phyloP scores from a whole-genome alignment of 768 basidiomycete species.

The Tubosaeta sp. region DNA sequence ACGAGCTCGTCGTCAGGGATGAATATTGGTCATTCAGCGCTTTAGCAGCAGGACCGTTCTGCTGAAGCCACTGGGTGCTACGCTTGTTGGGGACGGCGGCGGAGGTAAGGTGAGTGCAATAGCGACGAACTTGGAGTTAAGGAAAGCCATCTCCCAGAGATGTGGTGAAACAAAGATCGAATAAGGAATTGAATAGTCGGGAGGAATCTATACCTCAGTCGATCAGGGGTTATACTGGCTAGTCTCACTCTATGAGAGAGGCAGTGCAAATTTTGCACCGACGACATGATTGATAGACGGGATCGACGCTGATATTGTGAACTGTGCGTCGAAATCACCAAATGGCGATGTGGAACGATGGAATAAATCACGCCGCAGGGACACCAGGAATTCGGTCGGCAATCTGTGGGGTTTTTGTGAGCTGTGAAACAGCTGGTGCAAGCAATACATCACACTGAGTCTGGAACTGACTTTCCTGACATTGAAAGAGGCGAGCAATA shows the following conservation, averaged over 20 bases:
- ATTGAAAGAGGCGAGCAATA: too few species aligned
- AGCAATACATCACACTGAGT: too few species aligned
- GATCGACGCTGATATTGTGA: too few species aligned
- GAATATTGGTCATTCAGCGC: not conserved
- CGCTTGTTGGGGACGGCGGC: not conserved
- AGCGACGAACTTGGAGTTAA: not conserved
- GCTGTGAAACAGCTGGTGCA: too few species aligned
- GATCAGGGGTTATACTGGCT: not conserved
- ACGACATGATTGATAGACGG: too few species aligned
- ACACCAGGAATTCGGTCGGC: too few species aligned
- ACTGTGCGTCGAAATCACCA: too few species aligned
- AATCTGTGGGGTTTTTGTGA: too few species aligned
- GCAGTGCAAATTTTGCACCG: not conserved
- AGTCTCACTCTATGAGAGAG: not conserved
- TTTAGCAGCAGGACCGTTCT: not conserved
- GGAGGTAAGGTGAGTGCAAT: not conserved
- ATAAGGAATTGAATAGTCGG: not conserved
- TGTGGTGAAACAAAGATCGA: not conserved
- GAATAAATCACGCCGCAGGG: too few species aligned
- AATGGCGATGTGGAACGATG: too few species aligned
- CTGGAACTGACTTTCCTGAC: too few species aligned
- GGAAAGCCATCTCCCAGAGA: not conserved
- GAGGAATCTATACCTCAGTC: not conserved
- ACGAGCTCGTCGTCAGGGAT: not conserved
- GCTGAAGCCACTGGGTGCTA: not conserved